Percentiles rank a stretch among this genome's conserved stretches.
phyloP scores from a whole-genome alignment of 2,329 filamentous ascomycete genomes.

The Gyromitra esculenta region DNA sequence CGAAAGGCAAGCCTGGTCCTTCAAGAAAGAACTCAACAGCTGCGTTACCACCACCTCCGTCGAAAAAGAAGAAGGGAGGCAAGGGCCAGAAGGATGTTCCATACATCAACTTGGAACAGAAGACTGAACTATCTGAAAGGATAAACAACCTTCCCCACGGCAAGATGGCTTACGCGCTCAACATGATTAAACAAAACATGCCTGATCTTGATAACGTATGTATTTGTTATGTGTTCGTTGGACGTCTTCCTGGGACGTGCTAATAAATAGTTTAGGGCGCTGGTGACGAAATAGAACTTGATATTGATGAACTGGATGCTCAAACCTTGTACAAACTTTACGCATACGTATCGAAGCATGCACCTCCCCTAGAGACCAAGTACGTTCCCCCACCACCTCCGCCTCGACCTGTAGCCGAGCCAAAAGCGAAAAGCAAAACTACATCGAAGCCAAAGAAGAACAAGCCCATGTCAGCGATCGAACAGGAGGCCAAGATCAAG shows the following conservation, averaged over 20 bases:
- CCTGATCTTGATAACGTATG: slow-evolving; percentile 71
- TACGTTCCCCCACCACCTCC: slow-evolving; percentile 64
- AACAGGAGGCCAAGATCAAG: slow-evolving; percentile 75
- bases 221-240: slow-evolving; percentile 28
- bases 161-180: slow-evolving; percentile 82
- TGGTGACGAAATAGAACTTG: slow-evolving; percentile 69
- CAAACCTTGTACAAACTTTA: slow-evolving; percentile 68
- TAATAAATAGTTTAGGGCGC: slow-evolving; percentile 61
- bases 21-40: slow-evolving; percentile 57
- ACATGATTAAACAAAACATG: slow-evolving; percentile 87
- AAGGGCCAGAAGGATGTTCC: slow-evolving; percentile 63
- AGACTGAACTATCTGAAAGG: slow-evolving; percentile 87
- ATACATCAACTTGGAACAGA: slow-evolving; percentile 78
- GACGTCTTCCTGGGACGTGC: slow-evolving; percentile 3
- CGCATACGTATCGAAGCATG: slow-evolving; percentile 65
- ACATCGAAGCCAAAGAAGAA: slow-evolving; percentile 73
- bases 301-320: slow-evolving; percentile 69
- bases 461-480: slow-evolving; percentile 78
- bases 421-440: slow-evolving; percentile 58
- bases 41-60: slow-evolving; percentile 33
- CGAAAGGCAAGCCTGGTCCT: slow-evolving; percentile 62
- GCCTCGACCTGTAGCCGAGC: slow-evolving; percentile 53
- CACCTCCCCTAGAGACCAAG: slow-evolving; percentile 61
- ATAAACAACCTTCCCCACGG: slow-evolving; percentile 81
- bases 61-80: slow-evolving; percentile 57